Conservation (phyloP, 2,329 filamentous ascomycete genomes). For the Curvularia sp. region DNA sequence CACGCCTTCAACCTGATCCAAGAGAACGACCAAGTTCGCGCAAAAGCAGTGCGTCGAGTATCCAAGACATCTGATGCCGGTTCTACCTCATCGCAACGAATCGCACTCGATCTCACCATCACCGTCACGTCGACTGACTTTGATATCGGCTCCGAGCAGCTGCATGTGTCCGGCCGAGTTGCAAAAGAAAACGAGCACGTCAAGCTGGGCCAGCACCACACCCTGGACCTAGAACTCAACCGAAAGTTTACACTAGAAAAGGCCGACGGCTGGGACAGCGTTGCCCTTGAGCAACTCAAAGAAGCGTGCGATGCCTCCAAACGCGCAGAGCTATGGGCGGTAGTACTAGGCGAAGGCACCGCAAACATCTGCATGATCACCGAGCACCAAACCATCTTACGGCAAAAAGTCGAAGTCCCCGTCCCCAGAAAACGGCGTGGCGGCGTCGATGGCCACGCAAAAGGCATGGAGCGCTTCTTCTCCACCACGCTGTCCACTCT, state of each 20-base stretch:
- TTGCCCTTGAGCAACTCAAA: constrained; percentile 77
- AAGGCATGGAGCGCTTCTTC: constrained; percentile 79
- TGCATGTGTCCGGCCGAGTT: constrained; percentile 72
- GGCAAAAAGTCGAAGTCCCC: constrained; percentile 70
- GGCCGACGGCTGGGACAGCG: constrained; percentile 82
- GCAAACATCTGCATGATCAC: constrained; percentile 86
- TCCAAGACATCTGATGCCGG: constrained; percentile 67
- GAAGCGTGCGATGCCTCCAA: constrained; percentile 81
- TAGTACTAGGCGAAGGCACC: constrained; percentile 90
- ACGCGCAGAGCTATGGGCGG: constrained; percentile 82
- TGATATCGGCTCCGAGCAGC: constrained; percentile 69
- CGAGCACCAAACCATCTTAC: constrained; percentile 77
- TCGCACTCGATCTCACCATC: constrained; percentile 70
- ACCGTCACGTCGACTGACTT: constrained; percentile 72
- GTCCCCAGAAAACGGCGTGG: constrained; percentile 73
- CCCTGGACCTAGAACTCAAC: constrained; percentile 83
- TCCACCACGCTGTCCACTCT: constrained; percentile 77
- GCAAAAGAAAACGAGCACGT: constrained; percentile 71
- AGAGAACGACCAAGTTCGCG: constrained; percentile 68
- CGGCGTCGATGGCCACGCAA: constrained; percentile 67
- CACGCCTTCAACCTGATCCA: constrained; percentile 77
- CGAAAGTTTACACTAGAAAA: constrained; percentile 90
- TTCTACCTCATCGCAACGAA: constrained; percentile 66
- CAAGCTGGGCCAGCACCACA: constrained; percentile 72
- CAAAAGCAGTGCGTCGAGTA: constrained; percentile 70